A percentile compares a stretch with the other conserved stretches of the same genome.
Evolutionary conservation across 2,329 filamentous ascomycete species (phyloP).

Genomic region (Berkeleyomyces rouxiae): DNA sequence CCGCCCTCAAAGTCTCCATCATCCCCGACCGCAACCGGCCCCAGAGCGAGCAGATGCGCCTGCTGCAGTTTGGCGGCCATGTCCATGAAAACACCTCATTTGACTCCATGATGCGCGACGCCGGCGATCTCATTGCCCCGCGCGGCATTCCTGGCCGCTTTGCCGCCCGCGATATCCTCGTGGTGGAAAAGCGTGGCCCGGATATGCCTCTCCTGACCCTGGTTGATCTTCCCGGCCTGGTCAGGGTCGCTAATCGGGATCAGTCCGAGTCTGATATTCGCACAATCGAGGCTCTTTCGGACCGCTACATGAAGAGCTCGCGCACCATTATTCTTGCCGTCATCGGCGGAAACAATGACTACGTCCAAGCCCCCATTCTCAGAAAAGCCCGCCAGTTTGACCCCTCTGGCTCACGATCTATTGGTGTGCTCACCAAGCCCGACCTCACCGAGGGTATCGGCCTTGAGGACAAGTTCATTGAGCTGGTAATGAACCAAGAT

Average conservation of each 20-base stretch:
- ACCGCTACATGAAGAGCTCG: constrained; percentile 38
- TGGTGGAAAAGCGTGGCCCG: constrained; percentile 42
- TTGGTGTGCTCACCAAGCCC: constrained; percentile 36
- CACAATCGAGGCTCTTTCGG: constrained; percentile 34
- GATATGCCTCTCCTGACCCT: constrained; percentile 43
- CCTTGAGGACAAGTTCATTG: constrained; percentile 36
- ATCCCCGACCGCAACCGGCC: constrained; percentile 35
- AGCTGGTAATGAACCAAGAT: constrained; percentile 35
- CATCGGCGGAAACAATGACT: constrained; percentile 38
- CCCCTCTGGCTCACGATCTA: constrained; percentile 31
- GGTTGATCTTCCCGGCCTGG: constrained; percentile 44
- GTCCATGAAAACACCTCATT: constrained; percentile 30
- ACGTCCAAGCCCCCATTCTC: constrained; percentile 35
- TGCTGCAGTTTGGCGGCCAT: constrained; percentile 32
- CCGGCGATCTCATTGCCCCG: constrained; percentile 33
- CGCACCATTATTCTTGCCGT: constrained; percentile 40
- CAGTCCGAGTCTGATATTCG: constrained; percentile 36
- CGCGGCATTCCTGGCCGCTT: constrained; percentile 34
- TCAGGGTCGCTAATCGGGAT: constrained; percentile 35
- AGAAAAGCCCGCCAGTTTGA: constrained; percentile 35
- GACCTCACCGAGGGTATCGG: constrained; percentile 36
- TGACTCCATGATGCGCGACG: constrained; percentile 33
- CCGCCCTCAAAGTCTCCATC: constrained; percentile 33
- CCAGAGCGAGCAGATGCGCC: constrained; percentile 29
- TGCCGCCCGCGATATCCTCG: constrained; percentile 35